A percentile compares a stretch with the other conserved stretches of the same genome.
These are phyloP conservation scores for Tuber umbilicatum DNA, from an alignment of 495 filamentous ascomycete species.

Conservation along the genomic window DNA sequence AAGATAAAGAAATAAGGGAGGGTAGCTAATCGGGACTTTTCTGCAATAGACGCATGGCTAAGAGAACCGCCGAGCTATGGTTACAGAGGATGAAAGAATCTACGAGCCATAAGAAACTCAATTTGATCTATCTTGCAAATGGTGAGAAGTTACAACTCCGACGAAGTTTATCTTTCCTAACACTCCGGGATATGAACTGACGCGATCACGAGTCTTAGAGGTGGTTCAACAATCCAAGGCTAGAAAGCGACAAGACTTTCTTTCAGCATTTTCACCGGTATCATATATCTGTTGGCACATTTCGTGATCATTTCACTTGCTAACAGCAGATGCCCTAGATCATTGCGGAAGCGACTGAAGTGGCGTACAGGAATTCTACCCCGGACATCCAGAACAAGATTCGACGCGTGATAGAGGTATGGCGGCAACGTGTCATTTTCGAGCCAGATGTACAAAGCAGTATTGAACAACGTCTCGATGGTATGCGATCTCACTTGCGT, in stretches of 20 bases:
- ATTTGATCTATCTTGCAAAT: constrained; percentile 91
- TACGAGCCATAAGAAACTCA: constrained; percentile 72
- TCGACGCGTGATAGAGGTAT: constrained; percentile 83
- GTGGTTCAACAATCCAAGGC: constrained; percentile 91
- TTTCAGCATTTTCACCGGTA: constrained; percentile 78
- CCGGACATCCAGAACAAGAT: constrained; percentile 81
- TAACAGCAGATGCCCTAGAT: constrained; percentile 46
- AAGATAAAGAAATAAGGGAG: background rate
- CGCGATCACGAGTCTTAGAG: constrained; percentile 51
- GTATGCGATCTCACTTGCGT: constrained; percentile 45
- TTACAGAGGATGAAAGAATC: constrained; percentile 80
- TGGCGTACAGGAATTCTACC: constrained; percentile 78
- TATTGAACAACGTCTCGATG: constrained; percentile 71
- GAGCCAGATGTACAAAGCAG: constrained; percentile 66
- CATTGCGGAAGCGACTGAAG: constrained; percentile 74
- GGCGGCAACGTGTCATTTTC: constrained; percentile 83
- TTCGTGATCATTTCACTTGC: constrained; percentile 1
- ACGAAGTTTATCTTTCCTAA: constrained; percentile 19
- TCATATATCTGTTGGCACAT: constrained; percentile 23
- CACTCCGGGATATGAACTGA: constrained; percentile 7
- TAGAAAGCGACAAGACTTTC: constrained; percentile 82
- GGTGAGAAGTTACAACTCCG: constrained; percentile 49
- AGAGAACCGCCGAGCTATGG: constrained; percentile 83
- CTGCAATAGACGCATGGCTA: constrained; percentile 70
- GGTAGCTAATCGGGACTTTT: constrained; percentile 10